Evolutionary conservation across 1,284 basidiomycete genomes (phyloP), one percentile per base, ranked within the genome.

Genomic region (Cryptococcus maquisensis): DNA sequence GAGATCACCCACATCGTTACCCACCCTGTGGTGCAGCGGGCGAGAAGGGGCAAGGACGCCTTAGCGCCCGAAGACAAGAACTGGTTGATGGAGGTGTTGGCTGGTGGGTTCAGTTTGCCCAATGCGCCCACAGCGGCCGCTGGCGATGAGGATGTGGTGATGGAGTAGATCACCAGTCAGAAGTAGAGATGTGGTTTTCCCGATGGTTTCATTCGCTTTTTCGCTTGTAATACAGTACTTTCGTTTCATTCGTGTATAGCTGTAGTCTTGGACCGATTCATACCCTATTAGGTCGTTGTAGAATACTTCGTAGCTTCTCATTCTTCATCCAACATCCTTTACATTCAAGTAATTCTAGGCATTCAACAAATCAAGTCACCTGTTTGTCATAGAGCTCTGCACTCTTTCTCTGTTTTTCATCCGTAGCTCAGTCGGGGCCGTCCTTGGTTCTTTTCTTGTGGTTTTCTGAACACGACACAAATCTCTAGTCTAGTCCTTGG

Each of bases 21-120:
- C 12, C 85, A 93, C 69, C 81, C 82, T 7, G 81, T 90, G 7
- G 81, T 94, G n/a, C 68, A 77, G 54, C 81, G 88, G 45, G 84
- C 86, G n/a, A 79, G 87, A 50, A 54, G 39, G n/a, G 75, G 75
- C n/a, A 68, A 69, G 42, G 67, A 68, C 4, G 75, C 76, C 1
- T 55, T 78, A 24, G 71, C 70, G 3, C 73, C 73, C 12, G 75
- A 77, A 56, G 65, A 71, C 37, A 62, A 62, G 10, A 48, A 54
- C 9, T 78, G 73, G 70, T 56, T 77, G 26, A 58, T 62, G 15
- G 61, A 67, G 41, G 60, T 77, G 10, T 59, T 78, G 26, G 59
- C 65, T n/a, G 71, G 72, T 1, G 57, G 58, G 10, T 49, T 54
- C 35, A n/a, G 51, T 36, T n/a, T 35, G 5, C 42, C 37, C n/a